Conservation (phyloP, 345 rosid species). For the Psidium guajava region DNA sequence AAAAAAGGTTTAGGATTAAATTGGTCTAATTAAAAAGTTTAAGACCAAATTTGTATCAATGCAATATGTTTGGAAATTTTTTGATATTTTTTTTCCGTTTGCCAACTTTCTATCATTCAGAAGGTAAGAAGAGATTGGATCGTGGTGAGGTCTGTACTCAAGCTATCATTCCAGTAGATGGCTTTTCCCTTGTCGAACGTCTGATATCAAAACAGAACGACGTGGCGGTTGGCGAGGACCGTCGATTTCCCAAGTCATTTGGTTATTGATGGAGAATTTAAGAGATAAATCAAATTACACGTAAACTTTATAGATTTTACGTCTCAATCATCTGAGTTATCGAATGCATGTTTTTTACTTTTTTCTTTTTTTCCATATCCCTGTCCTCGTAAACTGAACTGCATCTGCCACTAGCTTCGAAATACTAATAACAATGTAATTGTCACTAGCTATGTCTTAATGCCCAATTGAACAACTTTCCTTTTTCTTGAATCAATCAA, state of each 20-base stretch:
- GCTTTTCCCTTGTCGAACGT: neutral
- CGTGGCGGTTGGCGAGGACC: neutral
- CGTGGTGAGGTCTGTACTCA: neutral
- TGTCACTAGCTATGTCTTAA: neutral
- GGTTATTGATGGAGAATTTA: rapidly evolving
- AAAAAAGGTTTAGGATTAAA: too few species aligned
- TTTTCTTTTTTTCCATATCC: neutral
- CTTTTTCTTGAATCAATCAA: neutral
- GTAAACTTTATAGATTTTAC: neutral
- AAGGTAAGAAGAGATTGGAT: neutral
- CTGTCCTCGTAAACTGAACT: rapidly evolving
- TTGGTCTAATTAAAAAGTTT: too few species aligned
- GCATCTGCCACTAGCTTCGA: neutral
- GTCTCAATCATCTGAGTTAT: too few species aligned
- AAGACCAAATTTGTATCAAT: too few species aligned
- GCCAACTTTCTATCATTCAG: neutral
- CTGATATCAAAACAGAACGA: neutral
- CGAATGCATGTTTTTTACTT: neutral
- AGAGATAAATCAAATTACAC: neutral
- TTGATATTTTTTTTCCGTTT: too few species aligned
- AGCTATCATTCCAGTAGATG: neutral
- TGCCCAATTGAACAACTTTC: neutral
- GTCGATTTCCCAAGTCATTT: neutral
- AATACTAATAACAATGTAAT: neutral
- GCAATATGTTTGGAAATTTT: too few species aligned